Evolutionary conservation across 805 yeast species (phyloP), one percentile per base, ranked within the genome.

Genomic region (Scheffersomyces spartinae): DNA sequence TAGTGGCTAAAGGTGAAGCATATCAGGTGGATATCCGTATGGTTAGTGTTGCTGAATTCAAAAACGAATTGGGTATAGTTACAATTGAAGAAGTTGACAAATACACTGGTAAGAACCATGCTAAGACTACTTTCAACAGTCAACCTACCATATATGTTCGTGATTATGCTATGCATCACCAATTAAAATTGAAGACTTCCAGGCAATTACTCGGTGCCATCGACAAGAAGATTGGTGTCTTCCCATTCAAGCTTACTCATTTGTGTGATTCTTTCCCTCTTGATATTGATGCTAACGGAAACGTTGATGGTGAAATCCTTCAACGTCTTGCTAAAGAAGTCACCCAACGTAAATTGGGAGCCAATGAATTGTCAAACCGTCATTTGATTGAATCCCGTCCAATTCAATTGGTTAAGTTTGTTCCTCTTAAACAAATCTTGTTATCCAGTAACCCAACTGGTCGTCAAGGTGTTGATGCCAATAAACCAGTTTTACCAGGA

Each of bases 161-260:
- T 52, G 97, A 88, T 53, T 82, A 74, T 49, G 81, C 93, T n/a
- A 71, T 82, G 33, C 61, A 68, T 21, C 82, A 86, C 48, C 76
- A 71, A 31, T 67, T 88, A 45, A 84, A 77, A 45, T 61, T 88
- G 40, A 75, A 69, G 46, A 64, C 82, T 13, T 66, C 94, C 7
- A 72, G 94, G 50, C 68, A 65, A 33, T 62, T 85, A 29, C 62
- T 86, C 37, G 62, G 72, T 17, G 68, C 68, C 32, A 70, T 83
- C 37, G 95, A 85, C 52, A 71, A 68, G 38, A 60, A 68, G 24
- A 64, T 71, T 39, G 81, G 95, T 15, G 97, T 91, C 17, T 88
- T 72, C 52, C 97, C 98, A 30, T 83, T 88, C 64, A 88, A 84
- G 54, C 64, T 86, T 38, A 64, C 84, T 19, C 78, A 82, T 53